Base-by-base conservation (phyloP, 2,329 filamentous ascomycete genomes). In the Cadophora gregata region DNA sequence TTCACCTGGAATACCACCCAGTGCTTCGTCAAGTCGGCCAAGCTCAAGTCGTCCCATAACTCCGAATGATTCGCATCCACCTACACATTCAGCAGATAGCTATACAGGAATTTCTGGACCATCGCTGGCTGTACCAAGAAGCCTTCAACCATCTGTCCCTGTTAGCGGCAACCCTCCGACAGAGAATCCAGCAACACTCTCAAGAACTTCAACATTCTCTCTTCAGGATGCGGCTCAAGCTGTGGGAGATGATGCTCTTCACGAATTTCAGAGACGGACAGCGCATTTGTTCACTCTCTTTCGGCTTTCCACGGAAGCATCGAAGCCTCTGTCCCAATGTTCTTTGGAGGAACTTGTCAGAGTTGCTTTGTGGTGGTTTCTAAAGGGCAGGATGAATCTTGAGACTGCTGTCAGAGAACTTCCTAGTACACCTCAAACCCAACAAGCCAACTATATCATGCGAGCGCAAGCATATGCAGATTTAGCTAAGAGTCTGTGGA, bases 311-410 rank as follows among this genome's bases (percentile, higher is more conserved):
- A 90, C 93, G 0, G 92, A 97, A 77, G 86, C 89, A 36, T 83
- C 90, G 33, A 88, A 87, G 69, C 88, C 92, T 0, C 77, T 93
- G 4, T 83, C 86, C 64, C 83, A 85, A 33, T 90, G 87, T 60
- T 81, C 87, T 0, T 83, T 90, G 0, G 82, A 85, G 56, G 87
- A 93, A 67, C 90, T 94, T 81, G 83, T 90, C 10, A 86, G 92
- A 66, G 90, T 89, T 27, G 89, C 88, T 3, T 81, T 92, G 0
- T 97, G 94, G 94, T 97, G 94, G 94, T 96, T 97, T 75, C 77
- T 97, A 55, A 90, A 88, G 72, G 94, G 93, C 24, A 89, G 93
- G 68, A 87, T 89, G 74, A 88, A 89, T 10, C 83, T 97, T 61
- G 94, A 97, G 77, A 79, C 81, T 14, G 83, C 90, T 47, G 88